These are phyloP conservation scores for Pinus albicaulis DNA, from an alignment of 75 land plant species.

Conservation along the genomic window DNA sequence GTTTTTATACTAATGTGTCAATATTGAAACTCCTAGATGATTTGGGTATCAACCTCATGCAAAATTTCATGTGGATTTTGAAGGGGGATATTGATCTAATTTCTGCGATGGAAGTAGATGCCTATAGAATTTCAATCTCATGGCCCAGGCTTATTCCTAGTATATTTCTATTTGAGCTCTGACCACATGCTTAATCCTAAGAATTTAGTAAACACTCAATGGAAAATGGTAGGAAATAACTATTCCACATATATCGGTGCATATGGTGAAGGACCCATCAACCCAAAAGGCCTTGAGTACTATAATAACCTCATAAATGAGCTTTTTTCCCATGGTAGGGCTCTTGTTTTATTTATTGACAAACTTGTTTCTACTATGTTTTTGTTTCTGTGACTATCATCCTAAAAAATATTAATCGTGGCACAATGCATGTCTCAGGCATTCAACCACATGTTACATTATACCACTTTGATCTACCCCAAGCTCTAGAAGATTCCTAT, in stretches of 20 bases:
- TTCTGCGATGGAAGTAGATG: constrained; percentile 32
- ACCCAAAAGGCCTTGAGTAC: constrained; percentile 25
- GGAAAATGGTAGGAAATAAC: too few relatives aligned
- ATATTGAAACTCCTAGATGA: neutral
- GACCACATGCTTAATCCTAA: neutral
- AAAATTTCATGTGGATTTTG: neutral
- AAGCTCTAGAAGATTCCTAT: constrained; percentile 44
- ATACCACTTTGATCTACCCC: constrained; percentile 46
- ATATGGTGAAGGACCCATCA: constrained; percentile 28
- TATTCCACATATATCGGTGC: neutral
- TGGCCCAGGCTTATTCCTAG: constrained; percentile 42
- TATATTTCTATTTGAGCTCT: neutral
- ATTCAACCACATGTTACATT: constrained; percentile 41
- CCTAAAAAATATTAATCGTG: neutral
- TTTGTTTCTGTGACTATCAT: neutral
- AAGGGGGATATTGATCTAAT: constrained; percentile 43
- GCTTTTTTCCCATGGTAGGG: constrained; percentile 17
- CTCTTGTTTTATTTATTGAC: neutral
- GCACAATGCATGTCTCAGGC: constrained; percentile 16
- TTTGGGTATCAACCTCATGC: neutral
- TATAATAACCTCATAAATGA: constrained; percentile 33
- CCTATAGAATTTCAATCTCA: constrained; percentile 41
- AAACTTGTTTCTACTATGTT: neutral
- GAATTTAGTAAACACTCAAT: too few relatives aligned
- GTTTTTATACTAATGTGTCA: neutral